These are phyloP conservation scores for Cladosporium sp. DNA, from an alignment of 2,329 filamentous ascomycete genomes.

Conservation along the genomic window DNA sequence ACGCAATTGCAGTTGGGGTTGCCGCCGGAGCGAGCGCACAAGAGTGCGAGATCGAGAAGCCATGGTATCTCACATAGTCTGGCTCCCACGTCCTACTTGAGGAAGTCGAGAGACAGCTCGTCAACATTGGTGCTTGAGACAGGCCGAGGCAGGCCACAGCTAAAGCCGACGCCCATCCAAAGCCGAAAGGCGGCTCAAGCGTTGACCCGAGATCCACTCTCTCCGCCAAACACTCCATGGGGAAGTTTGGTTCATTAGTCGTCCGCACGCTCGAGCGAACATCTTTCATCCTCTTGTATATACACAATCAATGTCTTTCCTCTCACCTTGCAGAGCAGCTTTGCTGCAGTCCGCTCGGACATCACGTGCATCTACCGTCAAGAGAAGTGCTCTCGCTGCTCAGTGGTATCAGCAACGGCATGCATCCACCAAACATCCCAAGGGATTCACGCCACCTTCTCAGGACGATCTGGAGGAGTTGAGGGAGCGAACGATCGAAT, in stretches of 20 bases:
- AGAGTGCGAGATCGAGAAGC: constrained; percentile 12
- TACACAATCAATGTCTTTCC: constrained; percentile 5
- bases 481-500: constrained; percentile 80
- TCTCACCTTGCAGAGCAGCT: constrained; percentile 19
- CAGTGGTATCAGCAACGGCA: constrained; percentile 27
- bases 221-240: too few relatives aligned
- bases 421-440: constrained; percentile 66
- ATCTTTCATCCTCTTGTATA: too few relatives aligned
- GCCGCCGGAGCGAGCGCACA: constrained; percentile 5
- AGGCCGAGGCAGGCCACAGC: background rate
- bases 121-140: too few relatives aligned
- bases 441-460: constrained; percentile 63
- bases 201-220: too few relatives aligned
- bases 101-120: background rate
- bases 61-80: constrained; percentile 9
- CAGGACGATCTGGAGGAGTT: constrained; percentile 72
- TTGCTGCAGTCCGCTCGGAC: constrained; percentile 19
- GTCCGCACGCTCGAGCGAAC: too few relatives aligned
- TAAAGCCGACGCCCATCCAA: background rate
- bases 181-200: background rate
- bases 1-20: background rate
- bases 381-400: constrained; percentile 13
- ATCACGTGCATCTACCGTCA: background rate
- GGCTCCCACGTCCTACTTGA: background rate
- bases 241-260: too few relatives aligned